Evolutionary conservation across 1,139 yeast genomes (phyloP).

Genomic region (Suhomyces atakaporum): DNA sequence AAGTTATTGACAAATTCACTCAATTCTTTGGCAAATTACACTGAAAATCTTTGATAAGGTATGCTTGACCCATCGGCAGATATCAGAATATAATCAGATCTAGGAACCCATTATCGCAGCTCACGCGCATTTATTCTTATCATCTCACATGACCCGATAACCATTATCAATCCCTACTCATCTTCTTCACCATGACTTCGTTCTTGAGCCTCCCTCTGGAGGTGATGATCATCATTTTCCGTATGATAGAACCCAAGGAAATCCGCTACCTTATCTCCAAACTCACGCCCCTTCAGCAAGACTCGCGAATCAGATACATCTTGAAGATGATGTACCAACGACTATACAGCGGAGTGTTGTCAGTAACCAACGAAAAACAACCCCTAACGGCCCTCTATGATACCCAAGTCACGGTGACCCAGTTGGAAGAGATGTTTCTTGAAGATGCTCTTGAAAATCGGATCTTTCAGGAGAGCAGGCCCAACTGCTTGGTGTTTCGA

Average conservation of each 20-base stretch:
- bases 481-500: conserved; percentile 28
- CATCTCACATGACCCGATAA: too few relatives aligned
- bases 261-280: conserved; percentile 19
- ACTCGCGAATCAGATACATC: conserved; percentile 2
- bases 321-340: conserved; percentile 13
- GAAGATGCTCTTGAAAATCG: conserved; percentile 12
- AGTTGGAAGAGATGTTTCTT: conserved; percentile 21
- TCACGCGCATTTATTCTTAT: too few relatives aligned
- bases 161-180: too few relatives aligned
- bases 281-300: conserved; percentile 3
- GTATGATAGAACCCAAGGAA: conserved; percentile 24
- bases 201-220: conserved; percentile 28
- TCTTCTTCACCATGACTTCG: too few relatives aligned
- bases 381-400: conserved; percentile 11
- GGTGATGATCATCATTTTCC: conserved; percentile 26
- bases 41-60: too few relatives aligned
- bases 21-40: too few relatives aligned
- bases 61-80: too few relatives aligned
- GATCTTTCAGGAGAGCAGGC: conserved; percentile 25
- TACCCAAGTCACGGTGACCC: conserved; percentile 17
- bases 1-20: too few relatives aligned
- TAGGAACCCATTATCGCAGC: too few relatives aligned
- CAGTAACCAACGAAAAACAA: conserved; percentile 12
- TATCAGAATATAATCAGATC: too few relatives aligned
- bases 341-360: conserved; percentile 14